A percentile compares a stretch with the other conserved stretches of the same genome.
Evolutionary conservation across 345 rosid genomes (phyloP).

Genomic region (Murraya koenigii): DNA sequence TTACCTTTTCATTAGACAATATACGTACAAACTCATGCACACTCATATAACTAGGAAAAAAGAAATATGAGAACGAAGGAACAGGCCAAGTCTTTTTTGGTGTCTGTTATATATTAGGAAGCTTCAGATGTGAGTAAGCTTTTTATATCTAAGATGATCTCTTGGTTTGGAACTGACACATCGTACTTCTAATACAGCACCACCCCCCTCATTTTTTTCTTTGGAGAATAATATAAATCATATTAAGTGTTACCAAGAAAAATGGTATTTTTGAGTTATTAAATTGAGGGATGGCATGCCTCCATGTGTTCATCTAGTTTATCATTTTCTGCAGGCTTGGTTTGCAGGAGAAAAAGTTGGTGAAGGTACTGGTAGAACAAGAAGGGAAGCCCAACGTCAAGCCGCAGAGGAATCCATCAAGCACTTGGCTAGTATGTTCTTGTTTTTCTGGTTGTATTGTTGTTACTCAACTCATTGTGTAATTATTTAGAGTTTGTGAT

Average conservation of each 20-base stretch:
- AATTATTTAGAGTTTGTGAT: not conserved
- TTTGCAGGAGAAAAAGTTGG: slow-evolving; percentile 81
- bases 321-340: slow-evolving; percentile 61
- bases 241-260: not conserved
- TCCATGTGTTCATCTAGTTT: slow-evolving; percentile 12
- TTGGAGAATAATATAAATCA: not conserved
- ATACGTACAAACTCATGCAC: not conserved
- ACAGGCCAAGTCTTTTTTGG: not conserved
- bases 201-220: too few relatives aligned
- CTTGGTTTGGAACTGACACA: not conserved
- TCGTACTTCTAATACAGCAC: not conserved
- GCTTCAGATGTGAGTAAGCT: not conserved
- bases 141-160: not conserved
- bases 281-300: slow-evolving; percentile 1
- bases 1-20: not conserved
- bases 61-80: not conserved
- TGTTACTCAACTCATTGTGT: not conserved
- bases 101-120: slow-evolving; percentile 2
- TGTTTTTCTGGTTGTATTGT: not conserved
- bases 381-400: slow-evolving; percentile 74
- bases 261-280: not conserved
- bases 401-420: slow-evolving; percentile 83
- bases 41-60: not conserved
- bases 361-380: slow-evolving; percentile 77
- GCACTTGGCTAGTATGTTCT: slow-evolving; percentile 66